Evolutionary conservation across 2,329 filamentous ascomycete species (phyloP).

Genomic region (Trichoderma sp.): DNA sequence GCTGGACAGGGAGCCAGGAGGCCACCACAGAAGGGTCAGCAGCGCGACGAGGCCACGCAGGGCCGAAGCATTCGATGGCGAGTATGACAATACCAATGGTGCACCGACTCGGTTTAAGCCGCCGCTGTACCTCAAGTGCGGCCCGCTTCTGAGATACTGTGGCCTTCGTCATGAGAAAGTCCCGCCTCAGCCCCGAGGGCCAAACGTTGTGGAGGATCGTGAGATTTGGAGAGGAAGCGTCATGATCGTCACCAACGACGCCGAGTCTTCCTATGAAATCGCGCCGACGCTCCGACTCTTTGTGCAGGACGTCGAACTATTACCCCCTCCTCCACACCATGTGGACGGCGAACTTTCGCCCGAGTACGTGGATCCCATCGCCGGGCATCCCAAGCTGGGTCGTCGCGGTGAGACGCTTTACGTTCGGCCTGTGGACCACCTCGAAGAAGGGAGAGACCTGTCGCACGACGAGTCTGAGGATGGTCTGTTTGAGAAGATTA

Average conservation of each 20-base stretch:
- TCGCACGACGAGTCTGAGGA: slow-evolving; percentile 78
- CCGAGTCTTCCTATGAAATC: slow-evolving; percentile 78
- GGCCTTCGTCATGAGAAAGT: slow-evolving; percentile 71
- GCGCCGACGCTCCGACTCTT: slow-evolving; percentile 81
- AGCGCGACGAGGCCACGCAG: slow-evolving; percentile 54
- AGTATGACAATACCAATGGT: slow-evolving; percentile 63
- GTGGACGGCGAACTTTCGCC: slow-evolving; percentile 68
- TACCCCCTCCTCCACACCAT: slow-evolving; percentile 75
- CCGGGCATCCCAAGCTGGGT: slow-evolving; percentile 82
- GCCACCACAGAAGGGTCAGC: slow-evolving; percentile 47
- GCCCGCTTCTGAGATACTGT: slow-evolving; percentile 85
- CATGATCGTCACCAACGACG: slow-evolving; percentile 92
- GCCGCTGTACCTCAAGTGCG: slow-evolving; percentile 81
- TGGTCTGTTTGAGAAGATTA: slow-evolving; percentile 75
- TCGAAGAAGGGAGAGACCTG: slow-evolving; percentile 76
- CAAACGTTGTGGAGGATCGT: slow-evolving; percentile 50
- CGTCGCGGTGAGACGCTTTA: slow-evolving; percentile 84
- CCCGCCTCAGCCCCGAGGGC: slow-evolving; percentile 37
- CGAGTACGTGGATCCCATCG: slow-evolving; percentile 86
- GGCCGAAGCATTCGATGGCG: slow-evolving; percentile 66
- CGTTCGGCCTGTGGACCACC: slow-evolving; percentile 83
- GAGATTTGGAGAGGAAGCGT: slow-evolving; percentile 92
- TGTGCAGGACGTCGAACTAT: slow-evolving; percentile 78
- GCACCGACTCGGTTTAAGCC: slow-evolving; percentile 77
- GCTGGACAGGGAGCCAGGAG: slow-evolving; percentile 67